Evolutionary conservation across 371 early-diverging fungal genomes (phyloP).

Genomic region (Syncephalastrum sp.): DNA sequence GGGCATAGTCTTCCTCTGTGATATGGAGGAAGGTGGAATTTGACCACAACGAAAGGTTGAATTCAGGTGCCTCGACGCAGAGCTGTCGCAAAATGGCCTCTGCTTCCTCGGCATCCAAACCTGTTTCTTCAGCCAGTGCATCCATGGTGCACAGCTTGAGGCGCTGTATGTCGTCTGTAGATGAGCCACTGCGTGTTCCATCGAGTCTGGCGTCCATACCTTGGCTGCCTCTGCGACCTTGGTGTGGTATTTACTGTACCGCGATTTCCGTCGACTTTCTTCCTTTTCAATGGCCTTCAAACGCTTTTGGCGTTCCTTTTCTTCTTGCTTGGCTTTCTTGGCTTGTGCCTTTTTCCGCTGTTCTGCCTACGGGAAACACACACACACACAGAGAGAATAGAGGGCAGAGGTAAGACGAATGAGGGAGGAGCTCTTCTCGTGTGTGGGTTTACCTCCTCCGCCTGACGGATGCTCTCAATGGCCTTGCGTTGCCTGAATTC

Average conservation of each 20-base stretch:
- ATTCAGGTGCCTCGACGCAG: constrained; percentile 13
- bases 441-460: constrained; percentile 24
- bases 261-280: constrained; percentile 19
- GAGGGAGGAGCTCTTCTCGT: no score
- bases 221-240: constrained; percentile 29
- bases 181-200: neutral
- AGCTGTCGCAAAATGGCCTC: constrained; percentile 12
- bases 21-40: constrained; percentile 17
- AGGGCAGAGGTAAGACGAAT: no score
- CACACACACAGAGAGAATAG: no score
- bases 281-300: constrained; percentile 33
- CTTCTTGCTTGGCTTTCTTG: constrained; percentile 31
- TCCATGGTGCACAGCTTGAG: constrained; percentile 14
- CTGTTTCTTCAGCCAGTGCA: constrained; percentile 3
- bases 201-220: constrained; percentile 11
- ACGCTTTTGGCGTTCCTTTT: constrained; percentile 29
- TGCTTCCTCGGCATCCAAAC: constrained; percentile 12
- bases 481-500: constrained; percentile 30
- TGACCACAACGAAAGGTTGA: constrained; percentile 15
- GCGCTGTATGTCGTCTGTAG: neutral
- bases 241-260: constrained; percentile 29
- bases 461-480: constrained; percentile 33
- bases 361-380: constrained; percentile 16
- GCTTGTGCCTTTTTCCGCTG: constrained; percentile 24
- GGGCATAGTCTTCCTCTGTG: constrained; percentile 15